phyloP scores from a whole-genome alignment of 805 yeast genomes.

The Starmerella ratchasimensis region DNA sequence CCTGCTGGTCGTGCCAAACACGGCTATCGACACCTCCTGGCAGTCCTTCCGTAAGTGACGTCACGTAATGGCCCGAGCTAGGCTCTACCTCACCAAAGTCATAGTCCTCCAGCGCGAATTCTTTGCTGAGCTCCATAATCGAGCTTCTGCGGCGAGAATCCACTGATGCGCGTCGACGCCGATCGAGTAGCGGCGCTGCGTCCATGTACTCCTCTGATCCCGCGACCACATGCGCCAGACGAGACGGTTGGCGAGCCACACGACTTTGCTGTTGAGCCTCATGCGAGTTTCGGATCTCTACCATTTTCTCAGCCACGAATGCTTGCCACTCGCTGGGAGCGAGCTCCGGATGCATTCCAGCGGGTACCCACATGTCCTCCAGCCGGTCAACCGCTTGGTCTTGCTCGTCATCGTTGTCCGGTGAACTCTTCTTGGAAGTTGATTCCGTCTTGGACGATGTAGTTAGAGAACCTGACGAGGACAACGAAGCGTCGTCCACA shows the following conservation, averaged over 20 bases:
- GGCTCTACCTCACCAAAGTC: background rate
- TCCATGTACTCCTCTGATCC: slow-evolving; percentile 25
- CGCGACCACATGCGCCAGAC: slow-evolving; percentile 26
- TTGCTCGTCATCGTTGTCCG: too few species aligned
- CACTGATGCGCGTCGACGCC: slow-evolving; percentile 17
- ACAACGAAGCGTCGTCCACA: too few species aligned
- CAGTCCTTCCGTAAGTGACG: too few species aligned
- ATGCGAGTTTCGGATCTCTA: slow-evolving; percentile 23
- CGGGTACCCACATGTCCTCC: slow-evolving; percentile 79
- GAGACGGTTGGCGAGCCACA: slow-evolving; percentile 17
- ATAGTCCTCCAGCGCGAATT: slow-evolving; percentile 51
- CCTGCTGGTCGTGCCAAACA: too few species aligned
- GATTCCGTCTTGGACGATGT: too few species aligned
- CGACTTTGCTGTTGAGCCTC: slow-evolving; percentile 14
- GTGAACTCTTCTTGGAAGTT: too few species aligned
- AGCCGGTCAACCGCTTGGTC: slow-evolving; percentile 1
- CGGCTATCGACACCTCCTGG: too few species aligned
- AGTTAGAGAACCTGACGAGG: too few species aligned
- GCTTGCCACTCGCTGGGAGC: slow-evolving; percentile 66
- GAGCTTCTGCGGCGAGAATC: slow-evolving; percentile 19
- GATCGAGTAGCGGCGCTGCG: slow-evolving; percentile 25
- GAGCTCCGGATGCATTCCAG: slow-evolving; percentile 83
- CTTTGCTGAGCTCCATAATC: slow-evolving; percentile 38
- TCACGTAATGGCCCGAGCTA: too few species aligned
- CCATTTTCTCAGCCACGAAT: slow-evolving; percentile 29